Base-by-base conservation (phyloP, 1,284 basidiomycete genomes). In the Ustilago vetiveriae region DNA sequence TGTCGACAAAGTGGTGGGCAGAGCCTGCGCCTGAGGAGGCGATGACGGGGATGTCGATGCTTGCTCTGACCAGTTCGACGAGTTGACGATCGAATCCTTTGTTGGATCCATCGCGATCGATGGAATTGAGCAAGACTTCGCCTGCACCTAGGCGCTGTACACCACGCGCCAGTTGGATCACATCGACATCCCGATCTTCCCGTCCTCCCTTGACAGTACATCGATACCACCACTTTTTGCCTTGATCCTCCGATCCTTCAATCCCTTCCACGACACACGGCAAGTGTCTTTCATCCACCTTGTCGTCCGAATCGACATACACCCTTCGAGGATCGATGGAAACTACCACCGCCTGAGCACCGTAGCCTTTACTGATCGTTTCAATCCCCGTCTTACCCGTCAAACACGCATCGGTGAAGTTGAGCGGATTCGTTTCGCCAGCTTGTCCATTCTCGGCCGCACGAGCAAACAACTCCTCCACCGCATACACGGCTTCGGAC, bases 301-400 rank as follows among this genome's bases (percentile, higher is more conserved):
- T 66, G 74, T 57, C 75, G 23, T 83, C 80, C 0, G 87, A 85
- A 72, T 90, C 87, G 72, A 96, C 88, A 84, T 93, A 97, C 17
- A 90, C 91, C 42, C 94, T 86, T 72, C 90, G 89, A 3, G 96
- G 96, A 84, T 99, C 96, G 74, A 98, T 89, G 35, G 94, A 97
- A 24, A 99, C 94, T 13, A 99, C 96, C 47, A 99, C 94, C 1
- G 96, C 96, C 82, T 98, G 95, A 10, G 88, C 87, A n/a, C 96
- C 96, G 82, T 99, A 99, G 33, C 87, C 89, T 43, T 85, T 85
- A 3, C 94, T 90, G 80, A 99, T 98, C 4, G 89, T 90, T 84
- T 98, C 94, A 75, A 99, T 97, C 16, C 90, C 91, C 68, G 92
- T 95, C 58, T 74, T 70, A 40, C 76, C 68, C 6, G 53, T 74